Percentiles rank a stretch among this genome's conserved stretches.
Conservation (phyloP, 1,284 basidiomycete genomes). For the Rhodotorula sp. region DNA sequence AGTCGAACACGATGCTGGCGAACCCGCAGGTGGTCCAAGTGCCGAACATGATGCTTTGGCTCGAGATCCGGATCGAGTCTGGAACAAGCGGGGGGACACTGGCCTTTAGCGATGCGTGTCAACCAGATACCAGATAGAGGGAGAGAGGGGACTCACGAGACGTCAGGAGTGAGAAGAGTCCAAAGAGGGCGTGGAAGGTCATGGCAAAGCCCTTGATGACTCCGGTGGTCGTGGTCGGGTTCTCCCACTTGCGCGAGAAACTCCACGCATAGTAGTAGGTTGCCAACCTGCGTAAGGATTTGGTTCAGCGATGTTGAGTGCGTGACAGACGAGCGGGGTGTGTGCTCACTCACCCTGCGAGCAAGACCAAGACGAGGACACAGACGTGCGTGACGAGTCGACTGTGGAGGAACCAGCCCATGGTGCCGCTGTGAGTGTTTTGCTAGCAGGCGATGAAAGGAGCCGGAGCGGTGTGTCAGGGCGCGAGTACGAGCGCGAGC, state of each 20-base stretch:
- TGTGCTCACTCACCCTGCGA: not conserved
- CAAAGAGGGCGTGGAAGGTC: conserved; percentile 18
- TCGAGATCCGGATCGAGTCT: conserved; percentile 12
- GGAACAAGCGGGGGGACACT: too few relatives aligned
- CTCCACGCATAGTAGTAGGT: conserved; percentile 29
- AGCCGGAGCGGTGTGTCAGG: not conserved
- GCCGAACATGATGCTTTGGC: conserved; percentile 11
- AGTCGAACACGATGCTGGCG: conserved; percentile 10
- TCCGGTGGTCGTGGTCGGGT: conserved; percentile 10
- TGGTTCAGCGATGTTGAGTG: not conserved
- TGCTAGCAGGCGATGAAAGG: not conserved
- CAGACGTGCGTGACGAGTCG: conserved; percentile 10
- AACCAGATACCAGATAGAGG: too few relatives aligned
- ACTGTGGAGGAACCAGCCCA: conserved; percentile 18
- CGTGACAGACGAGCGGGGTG: not conserved
- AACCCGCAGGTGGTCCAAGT: conserved; percentile 9
- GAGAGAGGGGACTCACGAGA: not conserved
- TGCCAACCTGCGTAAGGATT: not conserved
- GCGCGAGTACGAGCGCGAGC: not conserved
- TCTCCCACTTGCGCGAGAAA: conserved; percentile 11
- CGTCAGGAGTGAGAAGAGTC: conserved; percentile 13
- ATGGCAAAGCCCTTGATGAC: conserved; percentile 16
- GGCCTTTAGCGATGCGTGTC: too few relatives aligned
- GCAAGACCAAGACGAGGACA: not conserved
- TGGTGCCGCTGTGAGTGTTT: not conserved